Conservation (phyloP, 2,329 filamentous ascomycete species). For the Sodiomyces alkalinus region DNA sequence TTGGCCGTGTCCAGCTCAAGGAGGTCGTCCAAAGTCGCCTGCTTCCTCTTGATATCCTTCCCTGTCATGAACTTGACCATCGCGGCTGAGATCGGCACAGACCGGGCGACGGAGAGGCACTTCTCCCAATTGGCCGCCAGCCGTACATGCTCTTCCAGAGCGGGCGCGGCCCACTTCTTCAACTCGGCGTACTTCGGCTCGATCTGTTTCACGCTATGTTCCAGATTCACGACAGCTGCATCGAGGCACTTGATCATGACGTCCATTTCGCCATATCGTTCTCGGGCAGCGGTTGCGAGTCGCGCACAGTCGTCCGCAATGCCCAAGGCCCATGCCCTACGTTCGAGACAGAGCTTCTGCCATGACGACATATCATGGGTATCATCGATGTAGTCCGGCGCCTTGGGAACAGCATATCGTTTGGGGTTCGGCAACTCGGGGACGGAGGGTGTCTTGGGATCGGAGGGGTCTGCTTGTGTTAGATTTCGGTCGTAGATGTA, state of each 20-base stretch:
- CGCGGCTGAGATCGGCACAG: slow-evolving; percentile 46
- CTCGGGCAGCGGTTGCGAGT: slow-evolving; percentile 46
- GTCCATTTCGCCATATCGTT: slow-evolving; percentile 57
- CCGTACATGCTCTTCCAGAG: slow-evolving; percentile 51
- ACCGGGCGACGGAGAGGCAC: slow-evolving; percentile 48
- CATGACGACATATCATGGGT: slow-evolving; percentile 74
- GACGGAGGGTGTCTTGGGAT: slow-evolving; percentile 25
- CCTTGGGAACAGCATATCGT: slow-evolving; percentile 42
- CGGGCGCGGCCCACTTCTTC: slow-evolving; percentile 53
- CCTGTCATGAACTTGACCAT: slow-evolving; percentile 53
- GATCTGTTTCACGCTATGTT: slow-evolving; percentile 55
- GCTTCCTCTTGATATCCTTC: slow-evolving; percentile 25
- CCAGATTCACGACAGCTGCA: slow-evolving; percentile 74
- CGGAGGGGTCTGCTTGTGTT: slow-evolving; percentile 39
- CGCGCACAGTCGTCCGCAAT: slow-evolving; percentile 53
- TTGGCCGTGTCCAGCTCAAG: slow-evolving; percentile 60
- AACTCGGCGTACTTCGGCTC: slow-evolving; percentile 58
- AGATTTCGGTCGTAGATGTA: slow-evolving; percentile 82
- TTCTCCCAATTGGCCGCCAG: slow-evolving; percentile 52
- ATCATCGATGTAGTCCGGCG: slow-evolving; percentile 72
- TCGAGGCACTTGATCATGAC: slow-evolving; percentile 68
- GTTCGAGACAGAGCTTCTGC: slow-evolving; percentile 70
- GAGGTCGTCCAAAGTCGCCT: slow-evolving; percentile 55
- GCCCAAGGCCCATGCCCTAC: slow-evolving; percentile 63
- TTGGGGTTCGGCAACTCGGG: slow-evolving; percentile 35